Conservation (phyloP, 2,329 filamentous ascomycete species). For the Pseudogymnoascus sp. region DNA sequence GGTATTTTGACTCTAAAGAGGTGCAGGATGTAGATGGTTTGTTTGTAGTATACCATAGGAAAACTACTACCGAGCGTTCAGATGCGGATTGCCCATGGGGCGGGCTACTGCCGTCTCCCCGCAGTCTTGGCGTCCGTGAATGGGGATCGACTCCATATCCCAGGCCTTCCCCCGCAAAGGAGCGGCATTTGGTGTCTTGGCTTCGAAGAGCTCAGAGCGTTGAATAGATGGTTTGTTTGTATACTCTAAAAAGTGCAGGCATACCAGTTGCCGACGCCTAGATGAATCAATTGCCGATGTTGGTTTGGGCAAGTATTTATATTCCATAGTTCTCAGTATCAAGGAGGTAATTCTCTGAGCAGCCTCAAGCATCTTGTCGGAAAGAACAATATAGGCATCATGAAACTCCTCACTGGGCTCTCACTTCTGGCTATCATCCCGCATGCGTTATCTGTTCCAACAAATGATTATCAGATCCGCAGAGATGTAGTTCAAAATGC, state of each 20-base stretch:
- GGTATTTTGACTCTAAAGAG: not conserved
- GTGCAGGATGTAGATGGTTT: not conserved
- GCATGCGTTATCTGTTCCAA: not conserved
- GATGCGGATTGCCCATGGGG: not conserved
- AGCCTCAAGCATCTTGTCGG: not conserved
- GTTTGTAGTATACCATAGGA: not conserved
- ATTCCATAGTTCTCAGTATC: not conserved
- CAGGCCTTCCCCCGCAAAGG: too few relatives aligned
- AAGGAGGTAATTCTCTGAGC: not conserved
- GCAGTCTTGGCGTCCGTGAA: too few relatives aligned
- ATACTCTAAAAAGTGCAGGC: not conserved
- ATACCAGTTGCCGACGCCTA: not conserved
- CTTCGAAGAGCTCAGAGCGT: not conserved
- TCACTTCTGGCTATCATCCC: not conserved
- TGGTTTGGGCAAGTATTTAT: not conserved
- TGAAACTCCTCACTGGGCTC: slow-evolving; percentile 2
- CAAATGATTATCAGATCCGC: not conserved
- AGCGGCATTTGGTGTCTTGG: not conserved
- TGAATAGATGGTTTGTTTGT: not conserved
- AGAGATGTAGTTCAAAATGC: not conserved
- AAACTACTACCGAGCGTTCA: not conserved
- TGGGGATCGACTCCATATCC: too few relatives aligned
- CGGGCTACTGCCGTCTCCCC: too few relatives aligned
- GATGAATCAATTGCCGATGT: not conserved
- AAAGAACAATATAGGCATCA: not conserved